Base-by-base conservation (phyloP, 2,329 filamentous ascomycete genomes). In the Monilinia fructicola region DNA sequence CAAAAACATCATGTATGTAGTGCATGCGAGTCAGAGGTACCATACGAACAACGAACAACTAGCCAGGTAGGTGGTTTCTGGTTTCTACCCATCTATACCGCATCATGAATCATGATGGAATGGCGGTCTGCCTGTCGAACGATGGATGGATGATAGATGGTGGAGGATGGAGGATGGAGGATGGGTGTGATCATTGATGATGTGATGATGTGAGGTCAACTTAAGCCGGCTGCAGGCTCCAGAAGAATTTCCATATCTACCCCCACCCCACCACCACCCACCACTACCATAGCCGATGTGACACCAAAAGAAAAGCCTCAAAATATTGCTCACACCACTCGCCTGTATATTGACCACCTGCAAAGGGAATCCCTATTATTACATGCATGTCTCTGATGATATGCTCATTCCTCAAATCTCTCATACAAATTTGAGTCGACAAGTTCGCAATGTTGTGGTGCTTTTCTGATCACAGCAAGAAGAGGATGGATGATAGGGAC, bases 81-180 rank as follows among this genome's bases (percentile, higher is more conserved):
- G 1, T 46, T 6, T n/a, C 44, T 10, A 46, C 16, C 23, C 7
- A 42, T 10, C 48, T 4, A 10, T 26, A 52, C 38, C 23, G 21
- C 5, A 16, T 26, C n/a, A 55, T 46, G 21, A 3, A 11, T 16
- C 40, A 23, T 60, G 56, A 42, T 23, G 56, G 28, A 60, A 50
- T 60, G 16, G 58, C 58, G 58, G 58, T 60, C 58, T 60, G 44
- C 38, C 46, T 28, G 18, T 46, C 3, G 23, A 31, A 31, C 38
- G 14, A 26, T 50, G 55, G 14, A n/a, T 46, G 55, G 10, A 5
- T 4, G 35, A 38, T 38, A 10, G 10, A n/a, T n/a, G n/a, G n/a
- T n/a, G n/a, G n/a, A n/a, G n/a, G 35, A 38, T 38, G 35, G 35
- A 38, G 4, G 35, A 38, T 38, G 35, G 35, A 38, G 4, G 38